phyloP scores from a whole-genome alignment of 352 stramenopile species.

The Globisporangium cederbergense region DNA sequence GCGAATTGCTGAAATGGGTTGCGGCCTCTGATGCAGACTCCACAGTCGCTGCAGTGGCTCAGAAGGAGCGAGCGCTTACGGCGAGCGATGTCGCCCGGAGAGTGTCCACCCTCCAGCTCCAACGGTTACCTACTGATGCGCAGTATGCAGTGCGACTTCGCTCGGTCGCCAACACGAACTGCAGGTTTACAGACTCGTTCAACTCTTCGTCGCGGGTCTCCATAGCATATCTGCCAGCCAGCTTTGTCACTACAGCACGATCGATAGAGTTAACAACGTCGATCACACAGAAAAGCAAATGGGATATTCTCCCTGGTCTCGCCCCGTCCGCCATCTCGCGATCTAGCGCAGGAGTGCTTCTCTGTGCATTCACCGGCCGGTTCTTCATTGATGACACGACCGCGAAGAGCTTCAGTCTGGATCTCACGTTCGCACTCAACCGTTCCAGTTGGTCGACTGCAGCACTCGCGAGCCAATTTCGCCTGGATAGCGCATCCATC shows the following conservation, averaged over 20 bases:
- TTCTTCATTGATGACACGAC: constrained; percentile 49
- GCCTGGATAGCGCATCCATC: constrained; percentile 38
- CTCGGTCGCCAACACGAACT: constrained; percentile 30
- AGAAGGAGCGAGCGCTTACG: constrained; percentile 32
- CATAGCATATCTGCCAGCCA: constrained; percentile 36
- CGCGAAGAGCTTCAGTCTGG: constrained; percentile 44
- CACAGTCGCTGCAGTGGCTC: constrained; percentile 22
- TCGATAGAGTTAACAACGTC: constrained; percentile 26
- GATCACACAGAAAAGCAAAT: constrained; percentile 29
- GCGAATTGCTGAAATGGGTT: constrained; percentile 36
- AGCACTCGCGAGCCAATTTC: constrained; percentile 23
- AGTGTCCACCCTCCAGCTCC: constrained; percentile 41
- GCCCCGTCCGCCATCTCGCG: constrained; percentile 14
- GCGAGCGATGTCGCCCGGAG: constrained; percentile 37
- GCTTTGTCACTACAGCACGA: constrained; percentile 16
- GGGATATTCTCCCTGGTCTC: constrained; percentile 31
- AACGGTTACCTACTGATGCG: constrained; percentile 31
- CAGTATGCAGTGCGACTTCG: constrained; percentile 37
- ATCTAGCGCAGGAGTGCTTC: constrained; percentile 29
- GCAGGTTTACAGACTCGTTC: constrained; percentile 22
- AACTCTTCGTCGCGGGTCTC: constrained; percentile 48
- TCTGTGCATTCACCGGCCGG: constrained; percentile 45
- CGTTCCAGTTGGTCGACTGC: constrained; percentile 4
- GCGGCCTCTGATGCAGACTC: constrained; percentile 31
- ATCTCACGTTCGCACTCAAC: constrained; percentile 37